These are phyloP conservation scores for Dictyostelium citrinum DNA, from an alignment of 78 protist genomes.

Conservation along the genomic window DNA sequence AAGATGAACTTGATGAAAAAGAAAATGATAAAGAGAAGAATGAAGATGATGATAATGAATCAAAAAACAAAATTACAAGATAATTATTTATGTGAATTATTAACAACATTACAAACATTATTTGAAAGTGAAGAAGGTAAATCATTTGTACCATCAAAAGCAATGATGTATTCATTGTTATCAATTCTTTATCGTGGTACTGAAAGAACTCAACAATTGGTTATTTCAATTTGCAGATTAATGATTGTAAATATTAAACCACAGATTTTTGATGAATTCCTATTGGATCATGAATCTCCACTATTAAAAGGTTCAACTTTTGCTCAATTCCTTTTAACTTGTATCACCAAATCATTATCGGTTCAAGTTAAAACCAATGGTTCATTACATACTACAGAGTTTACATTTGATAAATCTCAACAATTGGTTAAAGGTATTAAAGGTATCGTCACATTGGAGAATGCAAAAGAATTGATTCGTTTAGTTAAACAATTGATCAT, in stretches of 20 bases:
- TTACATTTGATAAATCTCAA: neutral
- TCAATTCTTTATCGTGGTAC: slow-evolving; percentile 46
- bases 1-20: neutral
- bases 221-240: slow-evolving; percentile 10
- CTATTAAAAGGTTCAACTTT: neutral
- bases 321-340: neutral
- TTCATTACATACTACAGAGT: neutral
- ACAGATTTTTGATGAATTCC: slow-evolving; percentile 19
- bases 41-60: neutral
- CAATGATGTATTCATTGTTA: slow-evolving; percentile 21
- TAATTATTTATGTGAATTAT: slow-evolving; percentile 23
- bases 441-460: neutral
- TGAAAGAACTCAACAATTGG: neutral
- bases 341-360: slow-evolving; percentile 14
- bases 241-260: slow-evolving; percentile 60
- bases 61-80: neutral
- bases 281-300: neutral
- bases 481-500: neutral
- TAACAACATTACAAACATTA: slow-evolving; percentile 13
- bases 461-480: neutral
- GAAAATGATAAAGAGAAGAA: neutral
- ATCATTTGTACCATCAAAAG: slow-evolving; percentile 59
- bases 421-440: neutral
- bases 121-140: slow-evolving; percentile 66
- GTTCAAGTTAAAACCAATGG: slow-evolving; percentile 32